Conservation (phyloP, 1,139 yeast species). For the Yamadazyma sp. region DNA sequence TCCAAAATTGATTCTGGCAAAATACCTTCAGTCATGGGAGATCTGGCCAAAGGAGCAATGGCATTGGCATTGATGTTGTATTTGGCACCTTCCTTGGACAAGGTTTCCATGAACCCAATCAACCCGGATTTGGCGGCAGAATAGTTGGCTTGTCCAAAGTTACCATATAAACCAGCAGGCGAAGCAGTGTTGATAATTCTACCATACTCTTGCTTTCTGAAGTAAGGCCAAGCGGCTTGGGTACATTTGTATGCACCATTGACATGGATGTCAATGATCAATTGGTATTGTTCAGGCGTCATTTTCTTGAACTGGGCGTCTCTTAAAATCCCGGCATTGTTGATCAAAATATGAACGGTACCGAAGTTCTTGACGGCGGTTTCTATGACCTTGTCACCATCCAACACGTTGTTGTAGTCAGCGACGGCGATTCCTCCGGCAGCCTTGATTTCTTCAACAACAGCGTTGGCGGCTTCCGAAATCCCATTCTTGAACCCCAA, state of each 20-base stretch:
- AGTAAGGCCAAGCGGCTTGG: slow-evolving; percentile 90
- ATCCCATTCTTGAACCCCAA: slow-evolving; percentile 70
- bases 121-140: slow-evolving; percentile 91
- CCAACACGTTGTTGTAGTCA: slow-evolving; percentile 87
- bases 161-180: slow-evolving; percentile 96
- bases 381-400: slow-evolving; percentile 82
- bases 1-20: slow-evolving; percentile 84
- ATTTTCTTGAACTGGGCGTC: slow-evolving; percentile 77
- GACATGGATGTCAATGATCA: slow-evolving; percentile 83
- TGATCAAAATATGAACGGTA: slow-evolving; percentile 82
- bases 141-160: slow-evolving; percentile 95
- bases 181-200: slow-evolving; percentile 90
- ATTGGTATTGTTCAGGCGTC: slow-evolving; percentile 75
- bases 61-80: slow-evolving; percentile 82
- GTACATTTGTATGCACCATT: slow-evolving; percentile 87
- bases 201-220: slow-evolving; percentile 83
- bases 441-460: slow-evolving; percentile 76
- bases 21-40: slow-evolving; percentile 92
- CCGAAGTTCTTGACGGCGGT: slow-evolving; percentile 89
- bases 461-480: slow-evolving; percentile 79
- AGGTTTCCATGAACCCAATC: slow-evolving; percentile 89
- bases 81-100: slow-evolving; percentile 90
- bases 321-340: slow-evolving; percentile 93
- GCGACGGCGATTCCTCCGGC: slow-evolving; percentile 90
- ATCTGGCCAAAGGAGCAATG: slow-evolving; percentile 92